Percentiles rank a stretch among this genome's conserved stretches.
These are phyloP conservation scores for Conticribra guillardii DNA, from an alignment of 108 stramenopile species.

Conservation along the genomic window DNA sequence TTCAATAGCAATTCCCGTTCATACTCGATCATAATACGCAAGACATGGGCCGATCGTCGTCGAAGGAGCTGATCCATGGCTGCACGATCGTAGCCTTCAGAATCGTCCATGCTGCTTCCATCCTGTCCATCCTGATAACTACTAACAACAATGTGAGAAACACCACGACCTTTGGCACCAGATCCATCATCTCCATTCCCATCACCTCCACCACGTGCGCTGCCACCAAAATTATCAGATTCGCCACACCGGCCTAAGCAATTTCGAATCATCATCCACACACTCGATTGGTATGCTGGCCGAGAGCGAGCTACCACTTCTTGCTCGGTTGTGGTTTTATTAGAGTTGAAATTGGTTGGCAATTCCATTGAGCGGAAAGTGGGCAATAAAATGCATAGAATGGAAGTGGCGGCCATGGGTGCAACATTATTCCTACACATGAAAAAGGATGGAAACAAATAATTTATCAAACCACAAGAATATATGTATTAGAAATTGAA, in stretches of 20 bases:
- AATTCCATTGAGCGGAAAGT: slow-evolving; percentile 47
- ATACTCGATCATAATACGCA: slow-evolving; percentile 53
- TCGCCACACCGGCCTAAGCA: slow-evolving; percentile 60
- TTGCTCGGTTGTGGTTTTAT: not conserved
- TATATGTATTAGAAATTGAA: too few species aligned
- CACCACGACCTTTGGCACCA: slow-evolving; percentile 11
- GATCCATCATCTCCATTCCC: slow-evolving; percentile 16
- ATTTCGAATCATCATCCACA: slow-evolving; percentile 64
- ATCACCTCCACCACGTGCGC: not conserved
- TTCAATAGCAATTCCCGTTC: slow-evolving; percentile 8
- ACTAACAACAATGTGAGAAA: too few species aligned
- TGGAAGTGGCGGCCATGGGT: slow-evolving; percentile 56
- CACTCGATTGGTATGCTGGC: slow-evolving; percentile 37
- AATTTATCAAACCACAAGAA: not conserved
- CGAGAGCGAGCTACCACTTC: slow-evolving; percentile 15
- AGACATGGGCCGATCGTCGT: slow-evolving; percentile 63
- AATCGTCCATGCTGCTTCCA: too few species aligned
- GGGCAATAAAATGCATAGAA: slow-evolving; percentile 65
- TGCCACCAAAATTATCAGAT: slow-evolving; percentile 27
- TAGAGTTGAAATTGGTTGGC: slow-evolving; percentile 11
- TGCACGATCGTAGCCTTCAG: not conserved
- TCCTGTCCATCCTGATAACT: too few species aligned
- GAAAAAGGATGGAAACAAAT: not conserved
- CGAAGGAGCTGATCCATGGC: slow-evolving; percentile 54
- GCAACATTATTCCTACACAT: slow-evolving; percentile 30